Conservation (phyloP, 768 basidiomycete species). For the Inosperma sp. region DNA sequence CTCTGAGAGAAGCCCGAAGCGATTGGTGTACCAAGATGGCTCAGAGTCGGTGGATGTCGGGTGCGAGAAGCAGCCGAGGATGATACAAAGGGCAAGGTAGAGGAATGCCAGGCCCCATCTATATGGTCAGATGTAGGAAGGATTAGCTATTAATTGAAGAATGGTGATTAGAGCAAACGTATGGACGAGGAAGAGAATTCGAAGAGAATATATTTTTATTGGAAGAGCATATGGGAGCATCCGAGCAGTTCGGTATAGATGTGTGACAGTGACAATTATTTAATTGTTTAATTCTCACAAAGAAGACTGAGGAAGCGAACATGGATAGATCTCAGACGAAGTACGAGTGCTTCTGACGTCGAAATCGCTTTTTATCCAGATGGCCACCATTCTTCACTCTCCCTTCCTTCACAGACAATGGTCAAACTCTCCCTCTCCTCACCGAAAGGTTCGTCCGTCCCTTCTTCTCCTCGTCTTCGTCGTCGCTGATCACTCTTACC, state of each 20-base stretch:
- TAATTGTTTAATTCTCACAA: conserved; percentile 22
- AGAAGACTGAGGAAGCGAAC: conserved; percentile 34
- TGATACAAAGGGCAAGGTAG: no score
- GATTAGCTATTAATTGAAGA: no score
- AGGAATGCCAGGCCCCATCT: no score
- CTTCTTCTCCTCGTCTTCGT: background rate
- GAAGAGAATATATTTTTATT: conserved; percentile 1
- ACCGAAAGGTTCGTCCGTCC: conserved; percentile 41
- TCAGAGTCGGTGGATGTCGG: no score
- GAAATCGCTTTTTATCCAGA: conserved; percentile 41
- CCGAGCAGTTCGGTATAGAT: conserved; percentile 6
- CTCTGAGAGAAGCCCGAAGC: no score
- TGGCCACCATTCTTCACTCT: conserved; percentile 30
- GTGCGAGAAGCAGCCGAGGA: no score
- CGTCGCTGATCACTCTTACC: conserved; percentile 13
- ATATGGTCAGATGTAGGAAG: no score
- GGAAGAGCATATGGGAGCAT: conserved; percentile 4
- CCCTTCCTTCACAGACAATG: conserved; percentile 41
- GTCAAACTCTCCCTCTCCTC: conserved; percentile 66
- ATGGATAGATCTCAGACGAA: conserved; percentile 31
- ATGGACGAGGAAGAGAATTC: background rate
- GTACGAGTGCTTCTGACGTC: conserved; percentile 32
- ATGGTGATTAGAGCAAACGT: no score
- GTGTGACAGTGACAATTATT: conserved; percentile 26
- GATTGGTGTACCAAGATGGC: no score